Base-by-base conservation (phyloP, 2,329 filamentous ascomycete species). In the Cadophora sp. region DNA sequence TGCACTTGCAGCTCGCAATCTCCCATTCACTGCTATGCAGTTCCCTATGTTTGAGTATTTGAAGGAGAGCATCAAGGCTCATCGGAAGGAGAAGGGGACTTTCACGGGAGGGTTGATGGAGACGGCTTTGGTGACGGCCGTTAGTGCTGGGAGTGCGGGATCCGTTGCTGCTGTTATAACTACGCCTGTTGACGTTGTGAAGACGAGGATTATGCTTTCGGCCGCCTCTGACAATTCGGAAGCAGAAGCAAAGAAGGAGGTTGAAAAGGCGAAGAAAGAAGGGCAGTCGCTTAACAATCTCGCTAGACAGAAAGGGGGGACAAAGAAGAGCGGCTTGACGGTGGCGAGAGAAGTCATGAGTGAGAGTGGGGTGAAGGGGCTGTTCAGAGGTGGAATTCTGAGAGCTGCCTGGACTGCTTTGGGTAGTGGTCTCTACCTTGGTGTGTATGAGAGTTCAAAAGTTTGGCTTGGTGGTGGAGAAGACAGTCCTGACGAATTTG, bases 141-240 rank as follows among this genome's bases (percentile, higher is more conserved):
- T 85, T 3, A 92, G 91, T 75, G 94, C 93, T 0, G 92, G 90
- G 1, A 78, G 85, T 18, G 92, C 93, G 0, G 94, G 94, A 0
- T 87, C 88, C 6, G 78, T 95, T 9, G 90, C 93, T 0, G 91
- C 94, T 0, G 85, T 92, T 11, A 78, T 96, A n/a, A 97, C 94
- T 1, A 97, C 94, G 60, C 94, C 94, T 0, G 88, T 94, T 64
- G 94, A 97, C 78, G 93, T 97, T 11, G 86, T 97, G 27, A 97
- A 97, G 82, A 97, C 94, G 70, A 82, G 92, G 59, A 91, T 97
- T 79, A 97, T 97, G 94, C 82, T 97, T 30, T 83, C 85, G 36
- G 88, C 88, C 1, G 68, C 73, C 62, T 68, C 71, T 62, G 72
- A 76, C 66, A 76, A 59, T 14, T 74, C 70, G 14, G 71, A 79